Base-by-base conservation (phyloP, 2,329 filamentous ascomycete genomes). In the Phyllosticta paracitricarpa region DNA sequence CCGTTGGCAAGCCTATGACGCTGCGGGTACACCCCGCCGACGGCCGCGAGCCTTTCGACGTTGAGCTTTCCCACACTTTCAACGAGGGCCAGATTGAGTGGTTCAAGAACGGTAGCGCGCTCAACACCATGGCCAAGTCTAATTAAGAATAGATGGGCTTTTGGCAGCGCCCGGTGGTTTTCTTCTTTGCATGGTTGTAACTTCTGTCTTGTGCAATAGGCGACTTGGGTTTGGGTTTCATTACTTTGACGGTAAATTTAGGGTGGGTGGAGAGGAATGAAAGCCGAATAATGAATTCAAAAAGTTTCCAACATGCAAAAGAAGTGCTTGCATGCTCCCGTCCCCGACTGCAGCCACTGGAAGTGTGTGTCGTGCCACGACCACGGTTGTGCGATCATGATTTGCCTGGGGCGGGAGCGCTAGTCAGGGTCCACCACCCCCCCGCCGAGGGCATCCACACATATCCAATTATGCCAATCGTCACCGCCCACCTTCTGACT, bases 61-160 rank as follows among this genome's bases (percentile, higher is more conserved):
- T 96, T 69, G 82, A 89, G 78, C 86, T 99, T 69, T 83, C 84
- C 68, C 94, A 99, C 82, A 99, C 94, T 67, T 99, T 96, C 87
- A 99, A 99, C 84, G 91, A 91, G 76, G 86, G 89, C 69, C 94
- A 99, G 82, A 88, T 99, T 65, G 89, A 97, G 81, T 99, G 94
- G 94, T 99, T 99, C 85, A 92, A 91, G 84, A 95, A 97, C 77
- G 94, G 94, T 68, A 92, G 88, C 72, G 94, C 94, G 61, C 83
- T 99, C 68, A 99, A 99, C 86, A 97, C 92, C 70, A 99, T 99
- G 93, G 92, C 93, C 68, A 95, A 94, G 86, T 64, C 69, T 33
- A 61, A 63, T n/a, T 69, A 70, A 30, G 48, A 48, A 57, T 53
- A 56, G 61, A 62, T 10, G 26, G 19, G 24, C 33, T 54, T 48